Conservation (phyloP, 257 asterid genomes). For the Solanum bukasovii region DNA sequence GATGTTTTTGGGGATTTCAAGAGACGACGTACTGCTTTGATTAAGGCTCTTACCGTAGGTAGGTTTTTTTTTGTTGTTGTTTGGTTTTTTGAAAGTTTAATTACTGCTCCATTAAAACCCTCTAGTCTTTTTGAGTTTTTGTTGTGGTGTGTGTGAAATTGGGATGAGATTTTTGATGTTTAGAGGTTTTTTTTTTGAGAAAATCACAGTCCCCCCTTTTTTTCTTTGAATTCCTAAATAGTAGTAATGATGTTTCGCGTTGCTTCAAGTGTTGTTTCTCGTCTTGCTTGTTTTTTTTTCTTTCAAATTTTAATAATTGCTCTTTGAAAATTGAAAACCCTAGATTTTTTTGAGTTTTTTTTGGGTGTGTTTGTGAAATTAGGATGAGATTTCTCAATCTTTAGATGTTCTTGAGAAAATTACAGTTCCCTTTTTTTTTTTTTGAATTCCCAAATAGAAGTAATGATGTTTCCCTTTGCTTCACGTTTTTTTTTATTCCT, state of each 20-base stretch:
- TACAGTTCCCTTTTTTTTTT: background rate
- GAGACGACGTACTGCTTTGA: constrained; percentile 41
- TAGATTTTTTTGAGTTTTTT: background rate
- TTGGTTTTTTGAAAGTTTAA: background rate
- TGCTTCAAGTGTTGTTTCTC: background rate
- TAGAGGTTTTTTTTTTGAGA: background rate
- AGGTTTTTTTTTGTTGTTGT: background rate
- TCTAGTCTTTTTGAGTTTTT: background rate
- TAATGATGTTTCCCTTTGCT: background rate
- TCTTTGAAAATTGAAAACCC: background rate
- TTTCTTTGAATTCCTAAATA: background rate
- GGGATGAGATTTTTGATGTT: background rate
- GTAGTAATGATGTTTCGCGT: background rate
- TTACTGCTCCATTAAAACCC: background rate
- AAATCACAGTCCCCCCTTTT: background rate
- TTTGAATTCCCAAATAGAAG: background rate
- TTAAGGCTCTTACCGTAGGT: constrained; percentile 55
- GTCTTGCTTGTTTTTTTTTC: background rate
- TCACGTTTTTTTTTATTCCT: background rate
- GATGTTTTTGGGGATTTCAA: constrained; percentile 45
- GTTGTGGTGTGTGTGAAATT: background rate
- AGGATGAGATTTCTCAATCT: background rate
- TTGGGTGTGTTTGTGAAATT: background rate
- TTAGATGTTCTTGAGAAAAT: background rate
- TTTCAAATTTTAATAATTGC: background rate